Percentiles rank a stretch among this genome's conserved stretches.
Conservation (phyloP, 2,329 filamentous ascomycete species). For the Fragosphaeria purpurea region DNA sequence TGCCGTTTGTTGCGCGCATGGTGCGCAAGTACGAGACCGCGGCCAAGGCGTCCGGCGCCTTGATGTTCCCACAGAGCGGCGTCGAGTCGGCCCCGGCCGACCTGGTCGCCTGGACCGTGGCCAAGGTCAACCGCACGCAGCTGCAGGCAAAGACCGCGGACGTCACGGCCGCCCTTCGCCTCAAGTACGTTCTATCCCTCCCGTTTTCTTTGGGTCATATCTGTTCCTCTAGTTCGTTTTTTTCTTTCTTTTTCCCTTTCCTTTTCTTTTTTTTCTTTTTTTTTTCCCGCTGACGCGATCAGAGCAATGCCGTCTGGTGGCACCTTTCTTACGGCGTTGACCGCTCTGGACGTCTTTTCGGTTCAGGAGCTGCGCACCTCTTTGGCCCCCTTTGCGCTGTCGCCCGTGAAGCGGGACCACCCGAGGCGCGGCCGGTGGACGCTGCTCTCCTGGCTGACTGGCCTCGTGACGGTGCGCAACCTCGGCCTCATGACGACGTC, state of each 20-base stretch:
- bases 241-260: background rate
- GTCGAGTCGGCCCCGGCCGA: slow-evolving; percentile 55
- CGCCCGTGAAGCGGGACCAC: slow-evolving; percentile 40
- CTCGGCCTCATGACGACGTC: slow-evolving; percentile 49
- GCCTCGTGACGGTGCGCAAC: slow-evolving; percentile 36
- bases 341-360: slow-evolving; percentile 42
- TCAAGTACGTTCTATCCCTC: background rate
- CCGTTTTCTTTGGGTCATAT: too few species aligned
- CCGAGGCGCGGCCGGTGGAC: slow-evolving; percentile 21
- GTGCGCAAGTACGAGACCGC: slow-evolving; percentile 45
- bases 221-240: background rate
- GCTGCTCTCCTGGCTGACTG: slow-evolving; percentile 37
- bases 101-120: slow-evolving; percentile 44
- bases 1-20: slow-evolving; percentile 49
- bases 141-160: slow-evolving; percentile 41
- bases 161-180: slow-evolving; percentile 38
- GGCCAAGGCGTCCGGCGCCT: slow-evolving; percentile 44
- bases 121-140: slow-evolving; percentile 38
- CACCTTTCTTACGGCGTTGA: slow-evolving; percentile 58
- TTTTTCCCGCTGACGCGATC: background rate
- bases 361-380: slow-evolving; percentile 36
- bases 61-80: slow-evolving; percentile 52
- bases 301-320: slow-evolving; percentile 50
- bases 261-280: background rate
- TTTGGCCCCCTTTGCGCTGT: slow-evolving; percentile 43